Evolutionary conservation across 257 asterid genomes (phyloP).

Genomic region (Handroanthus guayacan): DNA sequence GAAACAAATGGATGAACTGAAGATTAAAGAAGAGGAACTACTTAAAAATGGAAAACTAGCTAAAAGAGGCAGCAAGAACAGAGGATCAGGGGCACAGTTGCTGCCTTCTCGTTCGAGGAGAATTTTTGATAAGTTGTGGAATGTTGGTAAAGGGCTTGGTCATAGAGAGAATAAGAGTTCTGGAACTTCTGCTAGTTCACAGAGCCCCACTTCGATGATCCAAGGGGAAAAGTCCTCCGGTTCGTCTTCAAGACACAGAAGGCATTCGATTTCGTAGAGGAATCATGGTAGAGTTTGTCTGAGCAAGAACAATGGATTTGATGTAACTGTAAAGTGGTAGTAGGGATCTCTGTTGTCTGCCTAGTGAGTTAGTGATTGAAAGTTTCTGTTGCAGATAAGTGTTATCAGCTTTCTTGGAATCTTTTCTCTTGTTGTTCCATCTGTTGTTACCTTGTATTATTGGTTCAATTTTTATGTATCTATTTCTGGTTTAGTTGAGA

Average conservation of each 20-base stretch:
- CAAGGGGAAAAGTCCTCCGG: slow-evolving; percentile 67
- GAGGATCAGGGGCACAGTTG: slow-evolving; percentile 62
- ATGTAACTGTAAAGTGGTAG: slow-evolving; percentile 48
- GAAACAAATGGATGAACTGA: slow-evolving; percentile 56
- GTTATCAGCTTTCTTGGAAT: slow-evolving; percentile 31
- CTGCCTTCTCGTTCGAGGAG: slow-evolving; percentile 90
- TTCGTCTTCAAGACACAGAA: slow-evolving; percentile 62
- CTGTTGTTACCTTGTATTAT: slow-evolving; percentile 25
- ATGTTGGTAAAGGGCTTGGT: slow-evolving; percentile 65
- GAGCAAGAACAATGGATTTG: slow-evolving; percentile 19
- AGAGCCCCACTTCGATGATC: slow-evolving; percentile 73
- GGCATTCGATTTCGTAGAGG: slow-evolving; percentile 79
- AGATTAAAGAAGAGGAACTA: slow-evolving; percentile 55
- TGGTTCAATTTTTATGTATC: slow-evolving; percentile 38
- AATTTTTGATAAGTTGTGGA: slow-evolving; percentile 81
- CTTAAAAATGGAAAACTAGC: slow-evolving; percentile 49
- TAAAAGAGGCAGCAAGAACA: slow-evolving; percentile 54
- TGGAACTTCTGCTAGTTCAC: slow-evolving; percentile 88
- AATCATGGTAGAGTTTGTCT: not conserved
- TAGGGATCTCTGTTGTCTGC: slow-evolving; percentile 38
- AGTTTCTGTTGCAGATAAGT: slow-evolving; percentile 34
- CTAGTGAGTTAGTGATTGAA: slow-evolving; percentile 22
- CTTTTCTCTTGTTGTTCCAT: slow-evolving; percentile 21
- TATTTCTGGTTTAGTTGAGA: slow-evolving; percentile 29
- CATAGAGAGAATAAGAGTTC: slow-evolving; percentile 71